phyloP scores from a whole-genome alignment of 2,329 filamentous ascomycete genomes.

The Monosporascus cannonballus region DNA sequence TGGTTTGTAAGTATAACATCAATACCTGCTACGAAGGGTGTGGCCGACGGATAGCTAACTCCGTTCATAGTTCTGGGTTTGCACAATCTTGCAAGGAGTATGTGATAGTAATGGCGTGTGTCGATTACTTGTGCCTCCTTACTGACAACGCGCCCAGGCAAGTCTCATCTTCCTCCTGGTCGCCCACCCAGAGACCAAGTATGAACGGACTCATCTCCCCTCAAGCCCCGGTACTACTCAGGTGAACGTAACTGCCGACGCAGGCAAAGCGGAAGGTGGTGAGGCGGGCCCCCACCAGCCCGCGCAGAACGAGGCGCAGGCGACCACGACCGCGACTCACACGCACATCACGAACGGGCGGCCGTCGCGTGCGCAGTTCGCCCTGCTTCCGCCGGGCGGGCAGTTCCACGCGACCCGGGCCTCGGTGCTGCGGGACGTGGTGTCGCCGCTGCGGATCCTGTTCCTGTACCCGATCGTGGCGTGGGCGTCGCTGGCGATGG shows the following conservation, averaged over 20 bases:
- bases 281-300: conserved; percentile 2
- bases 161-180: conserved; percentile 21
- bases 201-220: conserved; percentile 14
- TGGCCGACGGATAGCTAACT: not conserved
- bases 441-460: conserved; percentile 20
- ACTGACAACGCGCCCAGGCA: conserved; percentile 8
- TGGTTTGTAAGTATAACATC: conserved; percentile 22
- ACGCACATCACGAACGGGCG: conserved; percentile 10
- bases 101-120: not conserved
- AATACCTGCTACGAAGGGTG: not conserved
- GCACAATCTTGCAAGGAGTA: conserved; percentile 24
- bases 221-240: not conserved
- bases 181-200: conserved; percentile 25
- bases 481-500: conserved; percentile 22
- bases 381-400: conserved; percentile 13
- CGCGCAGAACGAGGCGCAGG: conserved; percentile 1
- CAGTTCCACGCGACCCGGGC: conserved; percentile 15
- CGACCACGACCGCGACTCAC: not conserved
- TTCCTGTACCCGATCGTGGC: conserved; percentile 24
- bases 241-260: conserved; percentile 1
- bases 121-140: not conserved
- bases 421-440: conserved; percentile 18
- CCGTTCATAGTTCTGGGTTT: conserved; percentile 23
- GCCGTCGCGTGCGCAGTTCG: conserved; percentile 20
- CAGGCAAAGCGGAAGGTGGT: conserved; percentile 1